Evolutionary conservation across 805 yeast genomes (phyloP), one percentile per base, ranked within the genome.

Genomic region (Pichia exigua): DNA sequence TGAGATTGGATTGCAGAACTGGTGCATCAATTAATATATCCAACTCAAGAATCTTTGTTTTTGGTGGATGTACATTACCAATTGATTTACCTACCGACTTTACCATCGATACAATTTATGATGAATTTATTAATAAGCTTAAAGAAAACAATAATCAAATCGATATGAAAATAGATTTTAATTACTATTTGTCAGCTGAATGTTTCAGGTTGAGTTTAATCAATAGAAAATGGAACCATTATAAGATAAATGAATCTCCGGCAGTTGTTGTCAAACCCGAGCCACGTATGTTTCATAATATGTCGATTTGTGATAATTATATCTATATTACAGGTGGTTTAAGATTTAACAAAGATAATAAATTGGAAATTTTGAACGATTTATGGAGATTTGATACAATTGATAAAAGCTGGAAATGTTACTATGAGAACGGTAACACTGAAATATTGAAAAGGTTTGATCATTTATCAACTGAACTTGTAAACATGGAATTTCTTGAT

Each of bases 291-390:
- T 82, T 73, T 60, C 91, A 83, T 57, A 75, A 87, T 3, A 65
- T 85, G 51, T 67, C 77, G 18, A 76, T 75, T 44, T 65, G 73
- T 49, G 76, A 75, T 38, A 74, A 78, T 45, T 71, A 74, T 44
- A 53, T 85, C 2, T 85, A 77, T 61, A 59, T 84, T 2, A 80
- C 76, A 61, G 94, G 95, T 28, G 95, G 95, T 0, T 62, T 86
- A 28, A 64, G 69, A 0, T 67, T 78, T 10, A 68, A 71, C 44
- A 64, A 65, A 38, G 62, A 64, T 42, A 72, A 70, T 46, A 32
- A 51, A 26, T 55, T 76, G 17, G 61, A 64, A 13, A 79, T 87
- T 0, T 63, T 75, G 7, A 82, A 82, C 58, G 94, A 87, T 58
- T 65, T 84, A 26, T 87, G 94, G 92, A 75, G 76, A 58, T 79